These are phyloP conservation scores for Juncus effusus DNA, from an alignment of 176 grass and related monocot genomes.

Conservation along the genomic window DNA sequence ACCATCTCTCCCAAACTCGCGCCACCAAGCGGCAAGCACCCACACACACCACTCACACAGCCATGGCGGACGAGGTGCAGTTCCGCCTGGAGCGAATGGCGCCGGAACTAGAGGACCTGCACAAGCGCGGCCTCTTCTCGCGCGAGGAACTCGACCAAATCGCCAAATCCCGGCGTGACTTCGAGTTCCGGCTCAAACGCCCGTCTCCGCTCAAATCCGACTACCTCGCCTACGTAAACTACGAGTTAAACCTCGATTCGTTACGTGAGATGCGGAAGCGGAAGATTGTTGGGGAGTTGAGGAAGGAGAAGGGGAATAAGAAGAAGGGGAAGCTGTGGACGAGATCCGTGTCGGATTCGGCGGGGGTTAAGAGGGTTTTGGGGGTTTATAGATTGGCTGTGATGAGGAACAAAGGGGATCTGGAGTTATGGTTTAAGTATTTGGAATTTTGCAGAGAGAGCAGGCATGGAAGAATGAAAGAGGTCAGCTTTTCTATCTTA, in stretches of 20 bases:
- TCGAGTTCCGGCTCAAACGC: slow-evolving; percentile 81
- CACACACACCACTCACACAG: neutral
- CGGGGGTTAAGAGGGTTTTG: slow-evolving; percentile 52
- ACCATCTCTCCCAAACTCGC: neutral
- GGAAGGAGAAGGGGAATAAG: neutral
- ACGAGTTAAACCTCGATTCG: slow-evolving; percentile 58
- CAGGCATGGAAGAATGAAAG: slow-evolving; percentile 75
- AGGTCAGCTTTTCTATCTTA: slow-evolving; percentile 34
- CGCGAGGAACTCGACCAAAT: slow-evolving; percentile 59
- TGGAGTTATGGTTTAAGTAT: slow-evolving; percentile 83
- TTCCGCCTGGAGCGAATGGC: slow-evolving; percentile 83
- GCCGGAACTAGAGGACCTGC: slow-evolving; percentile 80
- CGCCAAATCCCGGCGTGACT: slow-evolving; percentile 68
- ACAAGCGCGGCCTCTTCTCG: slow-evolving; percentile 72
- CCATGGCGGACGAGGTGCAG: slow-evolving; percentile 83
- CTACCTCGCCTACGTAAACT: slow-evolving; percentile 66
- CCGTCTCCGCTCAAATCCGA: slow-evolving; percentile 67
- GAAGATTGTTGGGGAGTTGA: slow-evolving; percentile 30
- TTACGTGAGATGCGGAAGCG: slow-evolving; percentile 66
- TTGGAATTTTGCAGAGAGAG: slow-evolving; percentile 76
- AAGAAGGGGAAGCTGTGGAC: slow-evolving; percentile 46
- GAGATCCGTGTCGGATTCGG: slow-evolving; percentile 61
- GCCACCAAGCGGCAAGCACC: neutral
- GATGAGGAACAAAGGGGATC: slow-evolving; percentile 80
- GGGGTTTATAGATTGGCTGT: slow-evolving; percentile 55